Percentiles rank a stretch among this genome's conserved stretches.
These are phyloP conservation scores for Aspergillus olivimuriae DNA, from an alignment of 495 filamentous ascomycete genomes.

Conservation along the genomic window DNA sequence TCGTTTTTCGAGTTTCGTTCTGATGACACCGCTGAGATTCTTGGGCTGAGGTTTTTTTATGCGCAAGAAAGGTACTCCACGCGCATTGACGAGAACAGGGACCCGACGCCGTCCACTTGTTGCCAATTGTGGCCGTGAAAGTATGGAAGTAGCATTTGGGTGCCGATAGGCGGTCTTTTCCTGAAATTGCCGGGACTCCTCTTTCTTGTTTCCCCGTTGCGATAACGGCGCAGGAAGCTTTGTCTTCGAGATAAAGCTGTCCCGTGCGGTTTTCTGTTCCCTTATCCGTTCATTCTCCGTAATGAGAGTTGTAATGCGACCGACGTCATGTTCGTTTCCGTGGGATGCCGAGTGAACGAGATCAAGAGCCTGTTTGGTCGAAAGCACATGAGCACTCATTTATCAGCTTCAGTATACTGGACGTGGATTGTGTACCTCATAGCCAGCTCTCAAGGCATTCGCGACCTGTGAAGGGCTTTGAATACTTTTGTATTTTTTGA, in stretches of 20 bases:
- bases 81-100: constrained; percentile 52
- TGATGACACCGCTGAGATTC: constrained; percentile 49
- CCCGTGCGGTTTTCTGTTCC: constrained; percentile 13
- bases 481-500: constrained; percentile 50
- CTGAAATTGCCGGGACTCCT: constrained; percentile 21
- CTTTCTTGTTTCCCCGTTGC: constrained; percentile 20
- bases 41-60: constrained; percentile 62
- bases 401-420: neutral
- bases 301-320: constrained; percentile 20
- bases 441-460: constrained; percentile 57
- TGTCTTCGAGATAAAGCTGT: constrained; percentile 11
- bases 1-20: constrained; percentile 42
- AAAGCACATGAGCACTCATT: constrained; percentile 13
- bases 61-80: constrained; percentile 62
- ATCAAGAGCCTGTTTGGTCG: constrained; percentile 27
- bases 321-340: constrained; percentile 19
- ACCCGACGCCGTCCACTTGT: constrained; percentile 50
- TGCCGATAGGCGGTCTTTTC: constrained; percentile 23
- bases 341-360: constrained; percentile 33
- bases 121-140: constrained; percentile 39
- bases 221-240: constrained; percentile 14
- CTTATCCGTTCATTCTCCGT: constrained; percentile 13
- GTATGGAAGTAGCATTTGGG: constrained; percentile 34
- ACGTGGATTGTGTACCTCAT: constrained; percentile 42
- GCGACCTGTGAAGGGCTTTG: constrained; percentile 47